Evolutionary conservation across 805 yeast species (phyloP).

Genomic region (Yarrowia yakushimensis): DNA sequence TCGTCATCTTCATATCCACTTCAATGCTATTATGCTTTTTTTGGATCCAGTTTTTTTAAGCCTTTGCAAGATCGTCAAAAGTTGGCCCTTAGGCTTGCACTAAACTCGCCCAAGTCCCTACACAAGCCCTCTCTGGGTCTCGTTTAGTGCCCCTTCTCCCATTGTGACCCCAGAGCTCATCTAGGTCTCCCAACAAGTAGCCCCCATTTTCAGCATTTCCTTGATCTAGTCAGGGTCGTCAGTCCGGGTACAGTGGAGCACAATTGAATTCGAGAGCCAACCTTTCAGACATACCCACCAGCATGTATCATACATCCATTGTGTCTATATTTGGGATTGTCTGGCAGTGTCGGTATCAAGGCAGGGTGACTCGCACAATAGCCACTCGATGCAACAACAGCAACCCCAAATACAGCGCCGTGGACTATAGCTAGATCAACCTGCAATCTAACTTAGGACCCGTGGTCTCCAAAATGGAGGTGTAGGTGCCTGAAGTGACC

Average conservation of each 20-base stretch:
- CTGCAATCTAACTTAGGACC: not conserved
- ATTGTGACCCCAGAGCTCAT: not conserved
- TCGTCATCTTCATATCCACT: not conserved
- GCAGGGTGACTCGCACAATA: not conserved
- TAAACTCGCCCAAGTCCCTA: not conserved
- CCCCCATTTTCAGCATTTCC: too few relatives aligned
- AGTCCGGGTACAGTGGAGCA: too few relatives aligned
- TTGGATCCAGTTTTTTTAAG: not conserved
- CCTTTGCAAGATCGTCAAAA: slow-evolving; percentile 3
- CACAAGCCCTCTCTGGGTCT: not conserved
- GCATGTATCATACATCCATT: too few relatives aligned
- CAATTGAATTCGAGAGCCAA: too few relatives aligned
- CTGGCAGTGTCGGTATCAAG: too few relatives aligned
- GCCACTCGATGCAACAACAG: not conserved
- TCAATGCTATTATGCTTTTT: not conserved
- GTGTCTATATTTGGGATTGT: too few relatives aligned
- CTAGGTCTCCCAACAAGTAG: not conserved
- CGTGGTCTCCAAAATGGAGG: not conserved
- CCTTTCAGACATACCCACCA: too few relatives aligned
- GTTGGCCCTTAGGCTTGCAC: not conserved
- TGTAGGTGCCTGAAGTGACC: not conserved
- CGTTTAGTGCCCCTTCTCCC: not conserved
- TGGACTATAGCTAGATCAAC: not conserved
- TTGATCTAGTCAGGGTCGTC: too few relatives aligned
- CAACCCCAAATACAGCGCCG: not conserved